A percentile compares a stretch with the other conserved stretches of the same genome.
phyloP scores from a whole-genome alignment of 2,329 filamentous ascomycete genomes.

The Lasiodiplodia gonubiensis region DNA sequence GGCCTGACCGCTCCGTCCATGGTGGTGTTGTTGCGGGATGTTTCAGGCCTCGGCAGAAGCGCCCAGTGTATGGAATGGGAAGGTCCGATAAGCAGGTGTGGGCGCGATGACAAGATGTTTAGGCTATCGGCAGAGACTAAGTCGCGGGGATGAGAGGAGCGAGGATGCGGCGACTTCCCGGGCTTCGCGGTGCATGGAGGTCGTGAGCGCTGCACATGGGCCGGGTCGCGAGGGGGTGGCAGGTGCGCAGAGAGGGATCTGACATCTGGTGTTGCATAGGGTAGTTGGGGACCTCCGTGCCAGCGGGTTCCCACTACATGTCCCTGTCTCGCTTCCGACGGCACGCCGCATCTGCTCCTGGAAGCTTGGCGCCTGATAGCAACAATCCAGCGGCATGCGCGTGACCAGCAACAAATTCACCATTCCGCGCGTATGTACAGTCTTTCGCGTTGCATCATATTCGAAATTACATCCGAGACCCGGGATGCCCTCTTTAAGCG shows the following conservation, averaged over 20 bases:
- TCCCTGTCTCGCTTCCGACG: constrained; percentile 21
- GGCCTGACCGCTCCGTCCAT: constrained; percentile 20
- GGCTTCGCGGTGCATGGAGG: constrained; percentile 16
- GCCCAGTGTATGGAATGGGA: constrained; percentile 5
- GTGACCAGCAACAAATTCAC: constrained; percentile 20
- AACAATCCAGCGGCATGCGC: neutral
- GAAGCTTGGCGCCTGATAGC: constrained; percentile 21
- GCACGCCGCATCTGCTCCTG: constrained; percentile 25
- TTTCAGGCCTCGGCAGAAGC: constrained; percentile 11
- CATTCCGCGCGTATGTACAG: constrained; percentile 24
- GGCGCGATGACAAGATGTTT: neutral
- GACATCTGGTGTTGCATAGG: constrained; percentile 23
- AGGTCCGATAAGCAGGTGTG: constrained; percentile 15
- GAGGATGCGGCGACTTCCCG: neutral
- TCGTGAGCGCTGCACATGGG: constrained; percentile 8
- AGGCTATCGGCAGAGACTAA: constrained; percentile 9
- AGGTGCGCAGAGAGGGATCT: constrained; percentile 14
- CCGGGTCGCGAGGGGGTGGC: neutral
- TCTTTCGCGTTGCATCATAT: constrained; percentile 6
- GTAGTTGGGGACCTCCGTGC: constrained; percentile 16
- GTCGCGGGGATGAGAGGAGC: constrained; percentile 13
- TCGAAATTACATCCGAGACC: constrained; percentile 22
- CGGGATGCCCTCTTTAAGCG: constrained; percentile 23
- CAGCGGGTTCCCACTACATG: constrained; percentile 1
- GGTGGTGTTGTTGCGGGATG: constrained; percentile 12